Base-by-base conservation (phyloP, 2,329 filamentous ascomycete genomes). In the Raffaelea albimanens region DNA sequence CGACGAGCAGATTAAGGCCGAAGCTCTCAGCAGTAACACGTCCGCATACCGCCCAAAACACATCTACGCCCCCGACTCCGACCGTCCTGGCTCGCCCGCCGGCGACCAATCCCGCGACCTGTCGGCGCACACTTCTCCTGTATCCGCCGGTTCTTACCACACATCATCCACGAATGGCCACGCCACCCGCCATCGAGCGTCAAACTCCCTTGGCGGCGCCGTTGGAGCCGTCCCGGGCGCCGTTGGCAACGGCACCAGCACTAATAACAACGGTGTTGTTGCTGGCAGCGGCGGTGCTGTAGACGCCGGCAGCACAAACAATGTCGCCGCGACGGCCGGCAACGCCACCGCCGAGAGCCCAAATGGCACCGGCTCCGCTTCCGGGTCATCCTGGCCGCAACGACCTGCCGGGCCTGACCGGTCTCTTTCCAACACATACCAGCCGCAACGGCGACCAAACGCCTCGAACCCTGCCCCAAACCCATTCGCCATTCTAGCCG, bases 381-480 rank as follows among this genome's bases (percentile, higher is more conserved):
- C 31, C 20, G 47, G 46, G 38, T 52, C 50, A 10, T 52, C 52
- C 23, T 70, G 82, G 57, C 72, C 76, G 22, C 80, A 85, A 57
- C 77, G 85, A 54, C 85, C 86, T 16, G 74, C 77, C 5, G 82
- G 72, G 21, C 85, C 85, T 18, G 75, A 77, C 46, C 74, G 86
- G 58, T 89, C 85, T 4, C 85, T 85, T 1, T 91, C 86, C 25
- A 87, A 75, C 61, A 89, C 87, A 29, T 93, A 93, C 62, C 85
- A 85, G 53, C 82, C 82, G 4, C 75, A 76, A 49, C 69, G 79
- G 43, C 71, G 75, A 47, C 71, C 75, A 2, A 52, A 44, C 1
- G 64, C 64, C n/a, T 19, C 38, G 9, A 16, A 19, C 14, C 45
- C 41, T 16, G 21, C 18, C 29, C 5, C 19, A 39, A 58, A 70